Evolutionary conservation across 352 stramenopile species (phyloP).

Genomic region (Globisporangium nodosum): DNA sequence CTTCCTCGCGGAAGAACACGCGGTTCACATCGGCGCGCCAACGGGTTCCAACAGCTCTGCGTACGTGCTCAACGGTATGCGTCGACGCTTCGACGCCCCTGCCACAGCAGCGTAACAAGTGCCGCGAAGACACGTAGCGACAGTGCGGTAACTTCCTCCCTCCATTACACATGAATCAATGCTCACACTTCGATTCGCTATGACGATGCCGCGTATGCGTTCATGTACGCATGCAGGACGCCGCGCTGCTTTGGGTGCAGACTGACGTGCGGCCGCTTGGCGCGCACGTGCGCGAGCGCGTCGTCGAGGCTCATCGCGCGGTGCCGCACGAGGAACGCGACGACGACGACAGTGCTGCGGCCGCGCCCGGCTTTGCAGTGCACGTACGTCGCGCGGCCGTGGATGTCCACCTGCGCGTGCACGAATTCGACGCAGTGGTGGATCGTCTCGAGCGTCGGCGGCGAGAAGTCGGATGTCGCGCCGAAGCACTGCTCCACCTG

Average conservation of each 20-base stretch:
- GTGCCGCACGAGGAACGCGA: constrained; percentile 66
- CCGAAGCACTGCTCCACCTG: constrained; percentile 59
- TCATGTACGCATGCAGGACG: constrained; percentile 40
- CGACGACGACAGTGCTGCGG: constrained; percentile 65
- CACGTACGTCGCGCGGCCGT: constrained; percentile 62
- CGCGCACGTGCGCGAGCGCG: constrained; percentile 43
- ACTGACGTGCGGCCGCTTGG: constrained; percentile 57
- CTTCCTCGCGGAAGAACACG: constrained; percentile 12
- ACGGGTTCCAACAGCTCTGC: constrained; percentile 27
- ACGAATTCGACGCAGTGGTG: constrained; percentile 60
- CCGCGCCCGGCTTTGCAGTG: constrained; percentile 79
- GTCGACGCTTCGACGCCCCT: constrained; percentile 23
- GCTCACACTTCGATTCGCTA: too few relatives aligned
- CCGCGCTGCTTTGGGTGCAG: constrained; percentile 51
- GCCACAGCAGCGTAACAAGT: not conserved
- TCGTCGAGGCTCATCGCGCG: constrained; percentile 49
- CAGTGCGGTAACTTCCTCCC: too few relatives aligned
- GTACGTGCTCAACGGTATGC: constrained; percentile 40
- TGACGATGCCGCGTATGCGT: constrained; percentile 1
- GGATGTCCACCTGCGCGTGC: constrained; percentile 44
- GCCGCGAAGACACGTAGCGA: too few relatives aligned
- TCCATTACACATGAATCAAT: too few relatives aligned
- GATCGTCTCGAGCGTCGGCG: constrained; percentile 61
- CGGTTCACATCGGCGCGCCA: constrained; percentile 22
- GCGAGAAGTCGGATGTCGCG: constrained; percentile 57